Conservation (phyloP, 192 early-diverging fungal genomes). For the Gryganskiella cystojenkinii region DNA sequence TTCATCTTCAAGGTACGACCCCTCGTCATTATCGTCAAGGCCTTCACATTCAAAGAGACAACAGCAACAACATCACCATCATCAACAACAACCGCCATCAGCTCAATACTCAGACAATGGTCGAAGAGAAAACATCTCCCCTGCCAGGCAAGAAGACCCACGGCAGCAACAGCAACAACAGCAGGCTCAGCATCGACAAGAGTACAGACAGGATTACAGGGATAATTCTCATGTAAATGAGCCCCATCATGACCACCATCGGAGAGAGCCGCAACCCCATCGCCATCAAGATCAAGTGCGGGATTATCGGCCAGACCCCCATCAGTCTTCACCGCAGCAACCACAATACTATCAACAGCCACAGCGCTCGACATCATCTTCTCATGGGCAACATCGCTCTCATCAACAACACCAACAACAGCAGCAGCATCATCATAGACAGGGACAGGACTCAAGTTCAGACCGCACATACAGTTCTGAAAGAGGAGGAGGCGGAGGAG, state of each 20-base stretch:
- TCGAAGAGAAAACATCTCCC: slow-evolving; percentile 20
- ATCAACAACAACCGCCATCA: slow-evolving; percentile 5
- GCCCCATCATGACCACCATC: slow-evolving; percentile 28
- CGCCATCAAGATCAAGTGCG: slow-evolving; percentile 32
- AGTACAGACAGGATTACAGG: slow-evolving; percentile 24
- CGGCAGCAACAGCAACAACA: slow-evolving; percentile 29
- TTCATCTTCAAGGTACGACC: slow-evolving; percentile 16
- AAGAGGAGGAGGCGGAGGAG: slow-evolving; percentile 4
- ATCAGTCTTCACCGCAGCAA: slow-evolving; percentile 9
- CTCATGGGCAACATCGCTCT: slow-evolving; percentile 16
- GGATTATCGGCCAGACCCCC: slow-evolving; percentile 32
- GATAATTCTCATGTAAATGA: slow-evolving; percentile 13
- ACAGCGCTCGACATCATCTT: slow-evolving; percentile 29
- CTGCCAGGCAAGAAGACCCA: slow-evolving; percentile 12
- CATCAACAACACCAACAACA: slow-evolving; percentile 21
- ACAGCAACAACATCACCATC: slow-evolving; percentile 6
- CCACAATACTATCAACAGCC: slow-evolving; percentile 17
- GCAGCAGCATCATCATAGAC: slow-evolving; percentile 30
- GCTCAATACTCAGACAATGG: slow-evolving; percentile 17
- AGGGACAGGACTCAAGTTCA: slow-evolving; percentile 10
- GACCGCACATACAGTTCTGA: slow-evolving; percentile 13
- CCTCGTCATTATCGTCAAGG: neutral
- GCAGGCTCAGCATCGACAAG: slow-evolving; percentile 10
- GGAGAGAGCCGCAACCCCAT: too few species aligned
- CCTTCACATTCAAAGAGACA: neutral